A percentile compares a stretch with the other conserved stretches of the same genome.
These are phyloP conservation scores for Phaeosphaeria sp. DNA, from an alignment of 2,329 filamentous ascomycete species.

Conservation along the genomic window DNA sequence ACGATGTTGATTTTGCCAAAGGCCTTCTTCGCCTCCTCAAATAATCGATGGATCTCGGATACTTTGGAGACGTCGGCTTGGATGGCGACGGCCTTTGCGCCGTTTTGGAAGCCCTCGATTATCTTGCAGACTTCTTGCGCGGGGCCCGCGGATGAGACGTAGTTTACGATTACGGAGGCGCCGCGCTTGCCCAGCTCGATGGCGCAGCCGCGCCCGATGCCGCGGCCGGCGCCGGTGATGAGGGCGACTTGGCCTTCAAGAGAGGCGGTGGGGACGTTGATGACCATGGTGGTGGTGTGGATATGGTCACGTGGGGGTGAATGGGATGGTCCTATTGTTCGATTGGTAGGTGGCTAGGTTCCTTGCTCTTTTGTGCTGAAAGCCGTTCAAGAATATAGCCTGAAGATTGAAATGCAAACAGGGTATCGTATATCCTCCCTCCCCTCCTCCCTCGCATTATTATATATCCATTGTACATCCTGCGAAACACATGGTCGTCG, in stretches of 20 bases:
- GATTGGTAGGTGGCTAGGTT: background rate
- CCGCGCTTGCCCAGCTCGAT: constrained; percentile 72
- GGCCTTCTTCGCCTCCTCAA: constrained; percentile 51
- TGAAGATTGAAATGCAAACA: constrained; percentile 1
- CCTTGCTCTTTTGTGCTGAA: constrained; percentile 1
- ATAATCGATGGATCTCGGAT: constrained; percentile 66
- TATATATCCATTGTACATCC: constrained; percentile 6
- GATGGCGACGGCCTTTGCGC: constrained; percentile 63
- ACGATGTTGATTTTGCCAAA: constrained; percentile 56
- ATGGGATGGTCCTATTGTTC: constrained; percentile 20
- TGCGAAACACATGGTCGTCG: constrained; percentile 4
- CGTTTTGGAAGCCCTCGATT: constrained; percentile 55
- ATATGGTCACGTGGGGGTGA: constrained; percentile 20
- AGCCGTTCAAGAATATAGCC: background rate
- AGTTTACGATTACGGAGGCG: constrained; percentile 70
- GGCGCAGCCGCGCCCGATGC: constrained; percentile 71
- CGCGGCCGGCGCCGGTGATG: constrained; percentile 69
- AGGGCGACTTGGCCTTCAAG: constrained; percentile 64
- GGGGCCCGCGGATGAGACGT: constrained; percentile 61
- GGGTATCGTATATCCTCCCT: constrained; percentile 11
- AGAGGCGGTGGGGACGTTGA: constrained; percentile 56
- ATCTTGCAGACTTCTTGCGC: constrained; percentile 58
- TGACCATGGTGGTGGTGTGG: constrained; percentile 43
- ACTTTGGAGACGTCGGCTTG: constrained; percentile 65
- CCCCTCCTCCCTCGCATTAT: constrained; percentile 4